phyloP scores from a whole-genome alignment of 2,329 filamentous ascomycete genomes.

The Xylariaceae sp. region DNA sequence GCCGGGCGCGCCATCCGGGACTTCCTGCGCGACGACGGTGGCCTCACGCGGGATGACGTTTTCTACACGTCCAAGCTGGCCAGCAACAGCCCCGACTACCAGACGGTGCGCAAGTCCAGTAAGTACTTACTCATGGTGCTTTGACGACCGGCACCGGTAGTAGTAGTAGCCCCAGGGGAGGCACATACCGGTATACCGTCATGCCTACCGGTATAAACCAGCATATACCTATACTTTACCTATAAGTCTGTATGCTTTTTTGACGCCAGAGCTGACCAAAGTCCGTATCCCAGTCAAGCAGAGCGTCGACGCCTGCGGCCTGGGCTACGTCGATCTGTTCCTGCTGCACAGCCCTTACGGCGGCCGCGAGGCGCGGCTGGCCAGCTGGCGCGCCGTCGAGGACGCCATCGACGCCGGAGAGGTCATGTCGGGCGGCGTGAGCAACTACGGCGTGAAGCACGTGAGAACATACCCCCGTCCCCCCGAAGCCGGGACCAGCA shows the following conservation, averaged over 20 bases:
- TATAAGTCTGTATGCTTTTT: too few species aligned
- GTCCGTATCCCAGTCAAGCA: constrained; percentile 37
- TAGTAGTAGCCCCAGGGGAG: too few species aligned
- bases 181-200: too few species aligned
- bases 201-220: too few species aligned
- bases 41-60: constrained; percentile 58
- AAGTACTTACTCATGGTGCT: too few species aligned
- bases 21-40: constrained; percentile 44
- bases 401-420: constrained; percentile 68
- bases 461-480: constrained; percentile 33
- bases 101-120: constrained; percentile 58
- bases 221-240: too few species aligned
- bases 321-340: constrained; percentile 74
- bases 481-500: background rate
- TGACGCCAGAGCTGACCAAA: too few species aligned
- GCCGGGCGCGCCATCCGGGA: constrained; percentile 57
- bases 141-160: too few species aligned
- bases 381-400: constrained; percentile 70
- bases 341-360: constrained; percentile 74
- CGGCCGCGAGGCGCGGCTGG: constrained; percentile 56
- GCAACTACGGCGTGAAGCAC: constrained; percentile 71
- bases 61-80: constrained; percentile 77
- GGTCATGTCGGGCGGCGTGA: constrained; percentile 64
- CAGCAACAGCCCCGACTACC: constrained; percentile 56
- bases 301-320: constrained; percentile 55